Percentiles rank a stretch among this genome's conserved stretches.
phyloP scores from a whole-genome alignment of 2,329 filamentous ascomycete genomes.

The Alternaria angustiovoidea region DNA sequence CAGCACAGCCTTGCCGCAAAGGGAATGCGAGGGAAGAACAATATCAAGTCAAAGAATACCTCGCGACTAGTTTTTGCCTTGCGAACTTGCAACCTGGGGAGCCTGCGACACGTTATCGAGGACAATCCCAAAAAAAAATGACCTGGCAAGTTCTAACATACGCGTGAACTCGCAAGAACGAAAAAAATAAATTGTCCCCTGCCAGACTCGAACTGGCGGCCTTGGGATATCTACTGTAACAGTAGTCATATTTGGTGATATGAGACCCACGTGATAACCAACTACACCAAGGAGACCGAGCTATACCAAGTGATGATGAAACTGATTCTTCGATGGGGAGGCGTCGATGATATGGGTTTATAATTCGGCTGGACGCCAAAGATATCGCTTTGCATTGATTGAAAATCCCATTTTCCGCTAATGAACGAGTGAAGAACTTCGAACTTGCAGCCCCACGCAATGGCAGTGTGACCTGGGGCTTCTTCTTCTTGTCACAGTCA shows the following conservation, averaged over 20 bases:
- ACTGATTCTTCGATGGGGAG: no score
- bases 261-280: slow-evolving; percentile 44
- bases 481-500: not conserved
- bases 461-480: not conserved
- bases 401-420: not conserved
- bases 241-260: slow-evolving; percentile 37
- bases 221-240: slow-evolving; percentile 35
- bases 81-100: no score
- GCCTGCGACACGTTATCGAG: no score
- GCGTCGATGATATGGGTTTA: not conserved
- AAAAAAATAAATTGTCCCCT: slow-evolving; percentile 24
- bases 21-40: not conserved
- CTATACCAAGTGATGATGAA: no score
- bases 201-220: slow-evolving; percentile 42
- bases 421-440: not conserved
- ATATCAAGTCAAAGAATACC: not conserved
- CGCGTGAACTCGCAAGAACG: not conserved
- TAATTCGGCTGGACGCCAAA: accelerated
- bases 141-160: not conserved
- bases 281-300: slow-evolving; percentile 37
- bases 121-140: not conserved
- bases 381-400: no score
- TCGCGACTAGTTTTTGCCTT: no score
- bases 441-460: not conserved
- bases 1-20: not conserved